Conservation (phyloP, 2,329 filamentous ascomycete genomes). For the Botrytis porri region DNA sequence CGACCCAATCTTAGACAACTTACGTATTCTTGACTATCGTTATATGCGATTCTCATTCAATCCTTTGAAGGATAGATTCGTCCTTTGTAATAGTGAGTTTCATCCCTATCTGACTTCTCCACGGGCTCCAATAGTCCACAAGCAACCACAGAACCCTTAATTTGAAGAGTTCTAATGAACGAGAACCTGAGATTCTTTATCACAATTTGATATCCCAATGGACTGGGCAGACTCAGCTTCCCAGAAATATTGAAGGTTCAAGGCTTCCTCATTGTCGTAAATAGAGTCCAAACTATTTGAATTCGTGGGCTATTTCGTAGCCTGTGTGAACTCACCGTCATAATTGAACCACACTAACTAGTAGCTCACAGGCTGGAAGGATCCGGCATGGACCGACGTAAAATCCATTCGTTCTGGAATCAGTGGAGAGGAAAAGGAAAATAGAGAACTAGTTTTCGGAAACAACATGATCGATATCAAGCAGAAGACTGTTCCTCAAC, state of each 20-base stretch:
- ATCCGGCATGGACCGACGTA: constrained; percentile 81
- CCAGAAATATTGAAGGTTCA: background rate
- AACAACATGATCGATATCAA: constrained; percentile 89
- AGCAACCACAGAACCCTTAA: background rate
- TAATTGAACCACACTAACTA: background rate
- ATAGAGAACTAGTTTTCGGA: constrained; percentile 83
- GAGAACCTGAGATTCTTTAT: background rate
- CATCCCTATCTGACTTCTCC: background rate
- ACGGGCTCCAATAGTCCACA: background rate
- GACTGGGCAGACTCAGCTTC: background rate
- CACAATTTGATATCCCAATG: background rate
- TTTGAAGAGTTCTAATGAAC: background rate
- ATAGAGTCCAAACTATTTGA: background rate
- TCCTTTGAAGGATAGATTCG: constrained; percentile 82
- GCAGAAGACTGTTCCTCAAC: constrained; percentile 77
- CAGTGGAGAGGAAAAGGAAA: constrained; percentile 82
- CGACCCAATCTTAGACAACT: constrained; percentile 71
- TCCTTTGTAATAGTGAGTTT: constrained; percentile 65
- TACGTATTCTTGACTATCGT: constrained; percentile 83
- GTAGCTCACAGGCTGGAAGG: constrained; percentile 64
- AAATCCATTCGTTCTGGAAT: constrained; percentile 73
- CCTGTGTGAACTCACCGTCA: background rate
- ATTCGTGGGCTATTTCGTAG: background rate
- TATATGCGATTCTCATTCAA: constrained; percentile 94
- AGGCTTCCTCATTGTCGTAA: background rate